These are phyloP conservation scores for Metschnikowia lunata DNA, from an alignment of 805 yeast species.

Conservation along the genomic window DNA sequence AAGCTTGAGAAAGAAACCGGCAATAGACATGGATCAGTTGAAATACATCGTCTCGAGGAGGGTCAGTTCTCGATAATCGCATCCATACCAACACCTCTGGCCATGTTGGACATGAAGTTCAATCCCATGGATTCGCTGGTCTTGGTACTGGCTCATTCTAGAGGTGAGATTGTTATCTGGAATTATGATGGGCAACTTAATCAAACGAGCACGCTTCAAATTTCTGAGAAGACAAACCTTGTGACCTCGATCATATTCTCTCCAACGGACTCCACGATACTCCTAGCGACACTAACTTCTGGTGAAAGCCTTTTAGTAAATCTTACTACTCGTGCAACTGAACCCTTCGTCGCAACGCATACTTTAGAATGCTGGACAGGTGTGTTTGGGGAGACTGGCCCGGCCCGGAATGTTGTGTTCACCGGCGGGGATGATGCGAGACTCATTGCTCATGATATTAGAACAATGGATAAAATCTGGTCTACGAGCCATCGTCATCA, in stretches of 20 bases:
- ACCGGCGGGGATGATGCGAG: constrained; percentile 90
- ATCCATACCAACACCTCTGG: constrained; percentile 43
- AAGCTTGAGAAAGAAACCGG: constrained; percentile 56
- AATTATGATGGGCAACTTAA: constrained; percentile 16
- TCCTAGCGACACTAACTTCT: constrained; percentile 61
- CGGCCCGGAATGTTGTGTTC: constrained; percentile 54
- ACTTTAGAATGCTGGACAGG: constrained; percentile 87
- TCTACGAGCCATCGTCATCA: constrained; percentile 53
- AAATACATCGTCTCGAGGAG: constrained; percentile 30
- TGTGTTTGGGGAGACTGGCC: constrained; percentile 56
- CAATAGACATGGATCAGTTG: constrained; percentile 59
- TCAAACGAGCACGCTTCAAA: constrained; percentile 24
- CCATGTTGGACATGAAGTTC: constrained; percentile 75
- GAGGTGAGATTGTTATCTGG: constrained; percentile 75
- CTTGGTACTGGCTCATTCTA: constrained; percentile 70
- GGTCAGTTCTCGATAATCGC: constrained; percentile 10
- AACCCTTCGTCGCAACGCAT: constrained; percentile 44
- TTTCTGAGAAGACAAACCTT: constrained; percentile 47
- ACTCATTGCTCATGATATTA: constrained; percentile 67
- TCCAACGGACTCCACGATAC: constrained; percentile 30
- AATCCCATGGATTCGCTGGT: constrained; percentile 48
- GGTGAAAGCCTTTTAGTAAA: constrained; percentile 54
- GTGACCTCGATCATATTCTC: constrained; percentile 65
- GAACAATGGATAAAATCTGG: constrained; percentile 39
- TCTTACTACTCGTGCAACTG: constrained; percentile 14